These are phyloP conservation scores for Quercus suber DNA, from an alignment of 306 rosid species.

Conservation along the genomic window DNA sequence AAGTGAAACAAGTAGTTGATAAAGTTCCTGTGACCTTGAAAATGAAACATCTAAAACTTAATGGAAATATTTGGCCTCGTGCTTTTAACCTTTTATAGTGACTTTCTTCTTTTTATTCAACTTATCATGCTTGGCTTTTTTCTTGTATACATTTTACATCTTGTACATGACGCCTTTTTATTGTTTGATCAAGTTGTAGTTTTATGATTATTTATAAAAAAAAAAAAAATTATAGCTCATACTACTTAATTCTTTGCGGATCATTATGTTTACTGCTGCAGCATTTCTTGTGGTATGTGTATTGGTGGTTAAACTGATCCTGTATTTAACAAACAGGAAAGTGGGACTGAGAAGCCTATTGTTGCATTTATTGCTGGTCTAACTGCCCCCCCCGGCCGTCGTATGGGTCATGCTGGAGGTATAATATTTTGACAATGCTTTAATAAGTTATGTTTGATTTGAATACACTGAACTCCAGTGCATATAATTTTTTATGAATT, in stretches of 20 bases:
- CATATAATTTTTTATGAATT: background rate
- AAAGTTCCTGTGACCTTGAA: background rate
- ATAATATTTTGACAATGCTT: slow-evolving; percentile 6
- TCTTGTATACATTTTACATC: background rate
- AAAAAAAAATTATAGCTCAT: background rate
- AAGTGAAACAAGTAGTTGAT: background rate
- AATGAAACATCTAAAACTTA: background rate
- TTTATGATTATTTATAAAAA: background rate
- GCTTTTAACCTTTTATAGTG: background rate
- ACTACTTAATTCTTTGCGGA: background rate
- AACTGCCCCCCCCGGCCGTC: slow-evolving; percentile 99
- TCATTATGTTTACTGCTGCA: background rate
- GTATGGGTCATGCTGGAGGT: slow-evolving; percentile 99
- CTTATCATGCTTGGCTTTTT: background rate
- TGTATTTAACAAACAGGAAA: slow-evolving; percentile 57
- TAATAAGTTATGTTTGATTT: background rate
- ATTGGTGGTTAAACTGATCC: slow-evolving; percentile 14
- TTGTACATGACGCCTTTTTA: background rate
- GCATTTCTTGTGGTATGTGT: background rate
- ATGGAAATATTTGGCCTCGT: background rate
- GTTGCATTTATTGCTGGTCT: slow-evolving; percentile 98
- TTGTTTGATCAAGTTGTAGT: background rate
- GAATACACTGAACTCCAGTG: background rate
- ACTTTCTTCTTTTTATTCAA: background rate
- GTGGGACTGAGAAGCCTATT: slow-evolving; percentile 93